These are phyloP conservation scores for Botryococcus braunii DNA, from an alignment of 163 green algal species.

Conservation along the genomic window DNA sequence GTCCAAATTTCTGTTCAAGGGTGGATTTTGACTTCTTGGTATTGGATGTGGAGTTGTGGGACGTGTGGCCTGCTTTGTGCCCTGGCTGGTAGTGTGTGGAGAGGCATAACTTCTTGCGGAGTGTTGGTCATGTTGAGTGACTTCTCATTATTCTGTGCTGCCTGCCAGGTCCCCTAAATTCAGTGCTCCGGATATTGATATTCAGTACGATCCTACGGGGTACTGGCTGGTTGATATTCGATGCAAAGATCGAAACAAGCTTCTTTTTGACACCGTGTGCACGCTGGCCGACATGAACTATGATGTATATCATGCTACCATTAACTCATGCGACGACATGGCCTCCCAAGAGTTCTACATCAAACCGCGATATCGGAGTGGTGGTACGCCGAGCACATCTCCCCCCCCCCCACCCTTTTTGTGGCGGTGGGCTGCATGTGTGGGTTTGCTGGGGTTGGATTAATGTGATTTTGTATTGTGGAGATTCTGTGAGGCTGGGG, in stretches of 20 bases:
- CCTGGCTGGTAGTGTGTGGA: constrained; percentile 1
- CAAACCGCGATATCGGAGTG: constrained; percentile 33
- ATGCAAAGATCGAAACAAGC: constrained; percentile 84
- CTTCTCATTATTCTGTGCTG: background rate
- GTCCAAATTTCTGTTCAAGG: too few relatives aligned
- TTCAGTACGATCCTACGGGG: constrained; percentile 51
- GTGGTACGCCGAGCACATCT: background rate
- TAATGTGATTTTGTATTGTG: background rate
- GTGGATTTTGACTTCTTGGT: too few relatives aligned
- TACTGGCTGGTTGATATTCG: constrained; percentile 87
- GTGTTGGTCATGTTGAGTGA: constrained; percentile 1
- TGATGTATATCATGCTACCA: constrained; percentile 91
- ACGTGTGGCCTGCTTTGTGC: too few relatives aligned
- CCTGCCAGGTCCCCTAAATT: constrained; percentile 43
- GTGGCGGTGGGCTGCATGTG: too few relatives aligned
- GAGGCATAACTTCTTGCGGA: background rate
- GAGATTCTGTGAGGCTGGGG: background rate
- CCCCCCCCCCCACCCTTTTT: too few relatives aligned
- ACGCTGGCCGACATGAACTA: constrained; percentile 92
- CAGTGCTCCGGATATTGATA: constrained; percentile 50
- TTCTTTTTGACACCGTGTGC: constrained; percentile 92
- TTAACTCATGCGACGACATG: constrained; percentile 51
- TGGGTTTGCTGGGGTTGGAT: background rate
- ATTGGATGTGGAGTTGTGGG: too few relatives aligned
- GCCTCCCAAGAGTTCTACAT: constrained; percentile 86